These are phyloP conservation scores for Guadua angustifolia DNA, from an alignment of 176 grass and related monocot genomes.

Conservation along the genomic window DNA sequence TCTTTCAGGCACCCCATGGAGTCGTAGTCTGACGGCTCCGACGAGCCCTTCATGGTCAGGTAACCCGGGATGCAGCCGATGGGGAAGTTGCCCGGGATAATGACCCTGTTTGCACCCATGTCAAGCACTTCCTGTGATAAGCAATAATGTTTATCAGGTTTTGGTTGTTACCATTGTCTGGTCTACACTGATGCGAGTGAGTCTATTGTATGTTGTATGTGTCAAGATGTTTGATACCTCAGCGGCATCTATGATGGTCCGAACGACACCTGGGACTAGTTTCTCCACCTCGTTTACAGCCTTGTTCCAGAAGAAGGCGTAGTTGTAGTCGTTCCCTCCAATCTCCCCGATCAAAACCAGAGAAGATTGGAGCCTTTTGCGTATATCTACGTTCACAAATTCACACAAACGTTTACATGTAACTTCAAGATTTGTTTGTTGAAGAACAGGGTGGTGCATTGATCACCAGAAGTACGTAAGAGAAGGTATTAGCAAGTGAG, in stretches of 20 bases:
- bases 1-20: slow-evolving; percentile 57
- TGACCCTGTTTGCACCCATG: slow-evolving; percentile 66
- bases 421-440: neutral
- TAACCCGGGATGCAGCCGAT: slow-evolving; percentile 83
- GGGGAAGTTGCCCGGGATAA: slow-evolving; percentile 88
- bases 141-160: neutral
- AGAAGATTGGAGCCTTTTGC: slow-evolving; percentile 42
- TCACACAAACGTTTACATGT: neutral
- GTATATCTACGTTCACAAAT: slow-evolving; percentile 50
- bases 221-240: slow-evolving; percentile 42
- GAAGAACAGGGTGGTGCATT: neutral
- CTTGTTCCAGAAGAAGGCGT: slow-evolving; percentile 57
- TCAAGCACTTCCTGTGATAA: slow-evolving; percentile 62
- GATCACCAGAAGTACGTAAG: neutral
- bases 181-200: neutral
- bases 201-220: neutral
- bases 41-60: slow-evolving; percentile 56
- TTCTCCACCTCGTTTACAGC: slow-evolving; percentile 52
- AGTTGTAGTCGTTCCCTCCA: slow-evolving; percentile 95
- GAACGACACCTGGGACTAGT: slow-evolving; percentile 66
- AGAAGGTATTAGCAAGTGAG: neutral
- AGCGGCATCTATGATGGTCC: slow-evolving; percentile 58
- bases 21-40: slow-evolving; percentile 60
- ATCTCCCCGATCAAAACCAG: slow-evolving; percentile 86
- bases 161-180: neutral